Evolutionary conservation across 805 yeast genomes (phyloP).

Genomic region (Candida sonorensis): DNA sequence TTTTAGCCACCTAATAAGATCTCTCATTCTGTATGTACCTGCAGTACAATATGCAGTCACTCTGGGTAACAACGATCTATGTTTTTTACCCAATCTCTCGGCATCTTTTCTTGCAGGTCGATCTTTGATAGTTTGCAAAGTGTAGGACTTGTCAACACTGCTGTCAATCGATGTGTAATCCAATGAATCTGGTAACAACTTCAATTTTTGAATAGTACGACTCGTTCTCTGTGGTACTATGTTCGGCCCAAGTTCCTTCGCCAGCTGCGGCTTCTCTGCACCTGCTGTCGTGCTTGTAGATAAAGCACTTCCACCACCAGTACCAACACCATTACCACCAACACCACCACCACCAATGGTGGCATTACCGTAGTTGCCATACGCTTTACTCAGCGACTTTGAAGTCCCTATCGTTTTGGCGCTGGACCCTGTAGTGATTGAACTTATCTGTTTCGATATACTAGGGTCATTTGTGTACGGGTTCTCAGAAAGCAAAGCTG

Average conservation of each 20-base stretch:
- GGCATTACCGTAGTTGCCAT: no score
- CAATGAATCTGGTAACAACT: conserved; percentile 59
- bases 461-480: conserved; percentile 16
- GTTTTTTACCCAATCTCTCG: conserved; percentile 82
- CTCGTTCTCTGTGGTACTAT: conserved; percentile 72
- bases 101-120: conserved; percentile 90
- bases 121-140: conserved; percentile 83
- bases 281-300: no score
- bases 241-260: conserved; percentile 35
- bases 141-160: conserved; percentile 43
- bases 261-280: conserved; percentile 16
- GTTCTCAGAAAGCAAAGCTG: conserved; percentile 26
- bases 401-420: no score
- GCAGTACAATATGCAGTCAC: conserved; percentile 97
- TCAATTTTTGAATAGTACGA: conserved; percentile 66
- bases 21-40: conserved; percentile 85
- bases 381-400: no score
- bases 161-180: conserved; percentile 20
- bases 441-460: no score
- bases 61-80: conserved; percentile 78
- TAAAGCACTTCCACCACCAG: no score
- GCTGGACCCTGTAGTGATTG: no score
- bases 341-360: no score
- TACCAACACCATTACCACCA: no score
- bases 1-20: conserved; percentile 75